Percentiles rank a stretch among this genome's conserved stretches.
Evolutionary conservation across 805 yeast genomes (phyloP).

Genomic region (Suhomyces xylopsoci): DNA sequence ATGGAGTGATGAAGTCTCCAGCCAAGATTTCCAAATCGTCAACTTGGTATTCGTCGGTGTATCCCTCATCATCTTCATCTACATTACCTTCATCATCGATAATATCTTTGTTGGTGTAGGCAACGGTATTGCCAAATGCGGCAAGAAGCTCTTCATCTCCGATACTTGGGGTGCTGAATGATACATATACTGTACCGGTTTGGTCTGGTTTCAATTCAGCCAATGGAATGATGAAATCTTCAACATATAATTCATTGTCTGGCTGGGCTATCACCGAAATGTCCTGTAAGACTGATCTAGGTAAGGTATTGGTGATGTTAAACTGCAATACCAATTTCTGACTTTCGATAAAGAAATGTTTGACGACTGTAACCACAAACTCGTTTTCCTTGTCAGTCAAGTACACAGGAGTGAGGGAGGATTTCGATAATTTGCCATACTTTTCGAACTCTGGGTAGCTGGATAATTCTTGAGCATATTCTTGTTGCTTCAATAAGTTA

Average conservation of each 20-base stretch:
- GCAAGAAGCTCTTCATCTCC: constrained; percentile 34
- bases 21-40: constrained; percentile 72
- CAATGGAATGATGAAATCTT: constrained; percentile 73
- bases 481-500: constrained; percentile 49
- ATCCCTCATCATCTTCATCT: constrained; percentile 71
- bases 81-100: constrained; percentile 68
- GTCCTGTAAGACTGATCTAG: constrained; percentile 71
- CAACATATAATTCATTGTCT: constrained; percentile 54
- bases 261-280: constrained; percentile 69
- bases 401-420: constrained; percentile 56
- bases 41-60: constrained; percentile 89
- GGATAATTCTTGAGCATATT: constrained; percentile 66
- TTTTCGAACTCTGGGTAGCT: constrained; percentile 68
- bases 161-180: constrained; percentile 59
- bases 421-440: constrained; percentile 74
- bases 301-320: constrained; percentile 79
- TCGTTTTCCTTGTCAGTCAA: constrained; percentile 93
- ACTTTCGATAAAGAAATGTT: constrained; percentile 69
- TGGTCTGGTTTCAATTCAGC: constrained; percentile 68
- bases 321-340: constrained; percentile 77
- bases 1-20: constrained; percentile 80
- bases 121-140: constrained; percentile 62
- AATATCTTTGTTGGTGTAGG: constrained; percentile 76
- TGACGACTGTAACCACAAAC: constrained; percentile 79
- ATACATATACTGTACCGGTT: constrained; percentile 74